Evolutionary conservation across 192 early-diverging fungal genomes (phyloP).

Genomic region (Coemansia sp.): DNA sequence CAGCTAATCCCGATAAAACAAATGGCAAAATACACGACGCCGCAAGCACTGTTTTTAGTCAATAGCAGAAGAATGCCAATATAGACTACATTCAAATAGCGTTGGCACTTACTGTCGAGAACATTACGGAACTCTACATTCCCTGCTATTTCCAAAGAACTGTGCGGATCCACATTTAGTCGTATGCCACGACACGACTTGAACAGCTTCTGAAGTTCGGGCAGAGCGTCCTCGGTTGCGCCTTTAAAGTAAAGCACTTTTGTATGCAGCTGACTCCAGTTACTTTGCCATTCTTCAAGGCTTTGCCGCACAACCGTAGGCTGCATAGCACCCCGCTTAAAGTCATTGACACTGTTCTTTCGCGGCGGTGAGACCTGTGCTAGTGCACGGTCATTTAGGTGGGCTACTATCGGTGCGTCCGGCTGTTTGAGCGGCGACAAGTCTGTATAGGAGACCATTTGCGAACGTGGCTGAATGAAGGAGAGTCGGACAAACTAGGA

Average conservation of each 20-base stretch:
- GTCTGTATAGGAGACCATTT: conserved; percentile 52
- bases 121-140: conserved; percentile 54
- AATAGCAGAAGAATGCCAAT: not conserved
- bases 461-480: not conserved
- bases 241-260: conserved; percentile 49
- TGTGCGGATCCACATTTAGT: conserved; percentile 50
- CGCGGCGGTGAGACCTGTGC: conserved; percentile 4
- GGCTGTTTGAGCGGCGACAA: conserved; percentile 50
- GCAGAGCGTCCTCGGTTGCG: conserved; percentile 42
- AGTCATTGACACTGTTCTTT: not conserved
- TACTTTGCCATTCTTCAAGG: conserved; percentile 31
- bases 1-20: conserved; percentile 33
- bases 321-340: conserved; percentile 3
- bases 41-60: not conserved
- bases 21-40: not conserved
- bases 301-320: conserved; percentile 1
- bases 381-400: conserved; percentile 40
- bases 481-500: not conserved
- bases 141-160: conserved; percentile 30
- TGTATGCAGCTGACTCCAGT: conserved; percentile 35
- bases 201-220: conserved; percentile 51
- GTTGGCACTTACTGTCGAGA: conserved; percentile 42
- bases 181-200: conserved; percentile 42
- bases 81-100: not conserved
- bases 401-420: conserved; percentile 34